A percentile compares a stretch with the other conserved stretches of the same genome.
phyloP scores from a whole-genome alignment of 1,284 basidiomycete species.

The Irpex rosettiformis region DNA sequence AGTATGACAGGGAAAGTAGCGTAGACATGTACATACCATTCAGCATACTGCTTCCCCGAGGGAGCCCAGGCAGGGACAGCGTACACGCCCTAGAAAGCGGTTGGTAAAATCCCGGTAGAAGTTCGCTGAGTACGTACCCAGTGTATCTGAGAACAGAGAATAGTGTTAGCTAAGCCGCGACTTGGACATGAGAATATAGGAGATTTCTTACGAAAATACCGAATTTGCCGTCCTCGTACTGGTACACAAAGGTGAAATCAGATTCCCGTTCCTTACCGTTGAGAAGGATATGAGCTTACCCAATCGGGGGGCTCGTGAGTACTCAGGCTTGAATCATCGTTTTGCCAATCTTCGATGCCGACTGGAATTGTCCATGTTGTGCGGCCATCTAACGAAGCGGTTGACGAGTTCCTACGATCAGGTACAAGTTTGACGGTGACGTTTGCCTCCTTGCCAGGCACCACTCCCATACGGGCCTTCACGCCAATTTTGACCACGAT shows the following conservation, averaged over 20 bases:
- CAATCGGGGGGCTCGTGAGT: constrained; percentile 50
- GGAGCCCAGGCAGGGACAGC: constrained; percentile 46
- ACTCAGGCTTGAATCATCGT: constrained; percentile 34
- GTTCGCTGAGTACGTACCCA: constrained; percentile 35
- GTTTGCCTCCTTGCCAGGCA: constrained; percentile 24
- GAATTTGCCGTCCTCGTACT: constrained; percentile 50
- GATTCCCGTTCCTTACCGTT: no score
- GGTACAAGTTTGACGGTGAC: constrained; percentile 26
- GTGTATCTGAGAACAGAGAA: constrained; percentile 38
- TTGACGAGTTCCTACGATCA: constrained; percentile 29
- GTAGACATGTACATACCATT: constrained; percentile 42
- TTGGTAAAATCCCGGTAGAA: not conserved
- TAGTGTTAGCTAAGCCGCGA: constrained; percentile 2
- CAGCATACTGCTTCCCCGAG: constrained; percentile 40
- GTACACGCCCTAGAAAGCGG: constrained; percentile 34
- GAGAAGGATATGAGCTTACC: constrained; percentile 30
- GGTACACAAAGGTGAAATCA: no score
- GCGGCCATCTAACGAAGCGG: constrained; percentile 29
- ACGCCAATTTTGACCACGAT: constrained; percentile 24
- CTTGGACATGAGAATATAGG: not conserved
- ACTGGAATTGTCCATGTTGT: constrained; percentile 31
- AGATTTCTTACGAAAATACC: constrained; percentile 49
- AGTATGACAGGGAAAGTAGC: not conserved
- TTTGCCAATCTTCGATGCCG: constrained; percentile 37
- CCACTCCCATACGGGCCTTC: constrained; percentile 14